Evolutionary conservation across 129 eudicot species (phyloP), one percentile per base, ranked within the genome.

Genomic region (Scalesia atractyloides): DNA sequence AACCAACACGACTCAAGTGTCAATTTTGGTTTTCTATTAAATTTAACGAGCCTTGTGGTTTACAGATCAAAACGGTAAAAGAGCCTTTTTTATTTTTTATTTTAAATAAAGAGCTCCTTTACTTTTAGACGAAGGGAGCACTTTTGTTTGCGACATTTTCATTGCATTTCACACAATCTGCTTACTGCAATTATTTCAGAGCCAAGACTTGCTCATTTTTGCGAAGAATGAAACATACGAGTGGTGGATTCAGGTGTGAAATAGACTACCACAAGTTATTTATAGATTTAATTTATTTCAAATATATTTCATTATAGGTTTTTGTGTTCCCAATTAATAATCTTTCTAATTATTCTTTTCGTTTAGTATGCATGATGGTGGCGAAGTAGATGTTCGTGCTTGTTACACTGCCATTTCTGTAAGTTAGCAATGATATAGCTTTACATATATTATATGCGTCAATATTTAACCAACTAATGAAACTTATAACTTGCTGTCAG

Each of bases 331-430:
- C 43, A 68, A 7, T 20, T 73, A 57, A 63, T 49, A 36, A 39
- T 6, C 26, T 58, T 56, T 34, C 61, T 62, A 37, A 62, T 70
- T 68, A 33, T 76, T 43, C 76, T 56, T 43, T 48, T 68, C 24
- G 8, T 69, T 51, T 74, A 90, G 97, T 88, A 90, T 95, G 99
- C 99, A 95, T 84, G 96, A 90, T 75, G 92, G 96, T 19, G 99
- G 99, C 66, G 99, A 95, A 79, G 73, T 91, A 15, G 99, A 94
- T 86, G 99, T 90, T 19, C 90, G 99, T 78, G 99, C 97, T 56
- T 94, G 99, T 75, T 94, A 94, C 82, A 94, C 97, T 65, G 97
- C 99, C 14, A 86, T 94, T 54, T 90, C 99, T 30, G 99, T 94
- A 84, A 74, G 97, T 67, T 66, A 11, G 49, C 33, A n/a, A 20